Conservation (phyloP, 345 rosid genomes). For the Hirschfeldia incana region DNA sequence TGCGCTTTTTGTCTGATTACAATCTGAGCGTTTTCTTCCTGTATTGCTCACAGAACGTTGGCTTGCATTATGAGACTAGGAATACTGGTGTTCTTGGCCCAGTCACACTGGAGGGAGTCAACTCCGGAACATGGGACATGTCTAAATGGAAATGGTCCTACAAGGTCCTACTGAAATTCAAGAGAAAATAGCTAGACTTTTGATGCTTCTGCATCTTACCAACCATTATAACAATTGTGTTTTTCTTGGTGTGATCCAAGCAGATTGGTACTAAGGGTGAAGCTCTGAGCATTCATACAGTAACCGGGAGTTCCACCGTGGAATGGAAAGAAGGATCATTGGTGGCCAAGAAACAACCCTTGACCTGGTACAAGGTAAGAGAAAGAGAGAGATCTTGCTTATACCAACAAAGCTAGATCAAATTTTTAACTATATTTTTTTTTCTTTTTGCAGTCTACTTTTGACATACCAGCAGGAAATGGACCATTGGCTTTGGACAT, state of each 20-base stretch:
- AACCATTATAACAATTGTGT: slow-evolving; percentile 1
- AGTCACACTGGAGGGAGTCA: slow-evolving; percentile 63
- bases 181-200: not conserved
- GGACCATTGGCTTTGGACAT: slow-evolving; percentile 44
- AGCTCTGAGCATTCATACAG: slow-evolving; percentile 50
- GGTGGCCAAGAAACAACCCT: slow-evolving; percentile 45
- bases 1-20: not conserved
- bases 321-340: slow-evolving; percentile 58
- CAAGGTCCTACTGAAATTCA: slow-evolving; percentile 51
- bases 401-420: slow-evolving; percentile 7
- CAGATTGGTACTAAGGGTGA: slow-evolving; percentile 89
- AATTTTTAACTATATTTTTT: slow-evolving; percentile 17
- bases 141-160: slow-evolving; percentile 85
- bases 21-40: not conserved
- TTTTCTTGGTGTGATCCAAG: not conserved
- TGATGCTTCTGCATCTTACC: not conserved
- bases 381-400: not conserved
- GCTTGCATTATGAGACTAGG: slow-evolving; percentile 84
- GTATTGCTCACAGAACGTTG: slow-evolving; percentile 64
- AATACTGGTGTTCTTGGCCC: slow-evolving; percentile 87
- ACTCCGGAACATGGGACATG: slow-evolving; percentile 62
- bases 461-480: slow-evolving; percentile 23
- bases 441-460: slow-evolving; percentile 26
- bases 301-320: slow-evolving; percentile 42
- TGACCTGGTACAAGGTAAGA: slow-evolving; percentile 87